Evolutionary conservation across 73 alveolate genomes (phyloP).

Genomic region (Stentor roeselii): DNA sequence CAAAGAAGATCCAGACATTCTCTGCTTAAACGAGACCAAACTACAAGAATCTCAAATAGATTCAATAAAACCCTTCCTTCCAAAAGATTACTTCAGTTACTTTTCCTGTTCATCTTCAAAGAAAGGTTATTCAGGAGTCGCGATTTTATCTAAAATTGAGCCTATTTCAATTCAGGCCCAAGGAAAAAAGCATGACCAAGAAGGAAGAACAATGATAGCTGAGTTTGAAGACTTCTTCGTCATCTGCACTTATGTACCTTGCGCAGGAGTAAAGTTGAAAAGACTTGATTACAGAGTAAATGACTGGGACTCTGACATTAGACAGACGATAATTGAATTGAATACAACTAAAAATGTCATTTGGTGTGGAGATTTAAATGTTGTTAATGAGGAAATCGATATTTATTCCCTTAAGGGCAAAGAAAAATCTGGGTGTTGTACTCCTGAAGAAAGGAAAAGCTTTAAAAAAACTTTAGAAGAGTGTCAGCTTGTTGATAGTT

Average conservation of each 20-base stretch:
- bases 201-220: conserved; percentile 89
- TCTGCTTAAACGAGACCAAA: conserved; percentile 23
- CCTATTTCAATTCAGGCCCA: conserved; percentile 45
- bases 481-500: conserved; percentile 87
- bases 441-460: conserved; percentile 74
- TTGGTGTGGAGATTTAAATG: conserved; percentile 88
- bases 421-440: conserved; percentile 61
- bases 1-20: conserved; percentile 12
- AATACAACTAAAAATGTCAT: conserved; percentile 59
- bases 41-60: background rate
- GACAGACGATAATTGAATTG: conserved; percentile 48
- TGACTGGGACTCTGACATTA: conserved; percentile 90
- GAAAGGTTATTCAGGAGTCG: conserved; percentile 94
- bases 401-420: conserved; percentile 78
- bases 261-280: conserved; percentile 80
- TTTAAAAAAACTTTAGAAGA: conserved; percentile 78
- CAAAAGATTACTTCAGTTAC: conserved; percentile 32
- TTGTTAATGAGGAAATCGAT: conserved; percentile 88
- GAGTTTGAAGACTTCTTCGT: conserved; percentile 86
- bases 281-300: conserved; percentile 82
- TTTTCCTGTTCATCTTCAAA: conserved; percentile 77
- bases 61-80: background rate
- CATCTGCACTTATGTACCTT: conserved; percentile 92
- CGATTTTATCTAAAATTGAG: conserved; percentile 74
- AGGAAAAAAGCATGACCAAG: conserved; percentile 76